These are phyloP conservation scores for Candida koratica DNA, from an alignment of 805 yeast species.

Conservation along the genomic window DNA sequence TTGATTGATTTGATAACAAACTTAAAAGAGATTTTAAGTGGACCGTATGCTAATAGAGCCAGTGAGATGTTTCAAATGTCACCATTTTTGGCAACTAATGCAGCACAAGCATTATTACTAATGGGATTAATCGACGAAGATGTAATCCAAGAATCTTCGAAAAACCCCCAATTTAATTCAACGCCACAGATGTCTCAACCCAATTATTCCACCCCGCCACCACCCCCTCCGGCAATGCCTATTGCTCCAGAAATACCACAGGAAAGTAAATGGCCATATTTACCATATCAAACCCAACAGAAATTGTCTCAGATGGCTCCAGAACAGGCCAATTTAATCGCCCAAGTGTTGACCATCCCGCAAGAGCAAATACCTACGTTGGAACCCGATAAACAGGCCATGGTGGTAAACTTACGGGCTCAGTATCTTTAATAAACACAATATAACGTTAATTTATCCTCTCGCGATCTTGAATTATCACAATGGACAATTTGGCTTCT, in stretches of 20 bases:
- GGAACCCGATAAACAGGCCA: constrained; percentile 49
- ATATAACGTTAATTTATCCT: too few species aligned
- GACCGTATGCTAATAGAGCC: constrained; percentile 49
- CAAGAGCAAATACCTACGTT: constrained; percentile 47
- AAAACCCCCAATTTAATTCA: constrained; percentile 14
- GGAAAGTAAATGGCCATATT: constrained; percentile 39
- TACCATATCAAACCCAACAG: constrained; percentile 46
- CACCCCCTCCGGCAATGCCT: constrained; percentile 12
- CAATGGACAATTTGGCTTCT: constrained; percentile 7
- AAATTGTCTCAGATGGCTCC: constrained; percentile 51
- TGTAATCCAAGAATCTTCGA: constrained; percentile 58
- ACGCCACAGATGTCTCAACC: constrained; percentile 18
- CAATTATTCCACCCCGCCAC: constrained; percentile 12
- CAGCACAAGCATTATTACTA: constrained; percentile 68
- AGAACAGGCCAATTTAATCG: constrained; percentile 55
- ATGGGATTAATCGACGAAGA: constrained; percentile 74
- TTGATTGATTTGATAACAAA: constrained; percentile 66
- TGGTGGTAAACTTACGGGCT: constrained; percentile 52
- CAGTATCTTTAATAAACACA: constrained; percentile 49
- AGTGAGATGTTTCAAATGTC: constrained; percentile 49
- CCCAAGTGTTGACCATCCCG: constrained; percentile 49
- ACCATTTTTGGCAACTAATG: constrained; percentile 58
- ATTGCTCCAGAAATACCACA: constrained; percentile 1
- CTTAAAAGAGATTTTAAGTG: constrained; percentile 52
- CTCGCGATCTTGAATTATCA: constrained; percentile 4